These are phyloP conservation scores for Neodidymelliopsis sp. DNA, from an alignment of 2,329 filamentous ascomycete species.

Conservation along the genomic window DNA sequence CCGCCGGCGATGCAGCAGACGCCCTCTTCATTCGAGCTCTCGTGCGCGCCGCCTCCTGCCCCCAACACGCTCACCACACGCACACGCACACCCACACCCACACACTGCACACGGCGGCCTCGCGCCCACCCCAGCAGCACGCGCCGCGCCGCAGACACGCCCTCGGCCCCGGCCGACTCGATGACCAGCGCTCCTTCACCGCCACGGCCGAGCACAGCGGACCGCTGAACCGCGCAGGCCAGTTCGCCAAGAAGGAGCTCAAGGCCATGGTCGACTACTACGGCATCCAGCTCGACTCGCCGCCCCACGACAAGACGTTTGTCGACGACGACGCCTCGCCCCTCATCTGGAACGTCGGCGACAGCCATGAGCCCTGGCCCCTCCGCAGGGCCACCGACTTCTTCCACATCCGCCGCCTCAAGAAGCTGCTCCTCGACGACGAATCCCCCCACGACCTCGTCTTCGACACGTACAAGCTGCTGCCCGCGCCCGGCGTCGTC, in stretches of 20 bases:
- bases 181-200: constrained; percentile 13
- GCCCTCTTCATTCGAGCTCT: constrained; percentile 63
- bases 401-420: constrained; percentile 43
- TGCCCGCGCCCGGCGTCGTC: constrained; percentile 62
- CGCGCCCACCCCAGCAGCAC: constrained; percentile 5
- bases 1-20: constrained; percentile 52
- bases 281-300: constrained; percentile 36
- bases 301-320: constrained; percentile 32
- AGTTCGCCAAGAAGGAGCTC: constrained; percentile 54
- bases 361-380: constrained; percentile 45
- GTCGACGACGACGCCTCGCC: constrained; percentile 38
- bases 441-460: constrained; percentile 56
- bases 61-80: constrained; percentile 54
- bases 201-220: constrained; percentile 18
- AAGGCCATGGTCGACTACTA: constrained; percentile 59
- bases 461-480: constrained; percentile 60
- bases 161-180: constrained; percentile 10
- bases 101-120: constrained; percentile 15
- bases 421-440: constrained; percentile 54
- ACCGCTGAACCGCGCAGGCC: constrained; percentile 32
- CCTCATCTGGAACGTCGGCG: constrained; percentile 43
- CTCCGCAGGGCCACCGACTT: constrained; percentile 41
- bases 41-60: constrained; percentile 61
- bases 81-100: constrained; percentile 9
- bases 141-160: background rate